Conservation (phyloP, 208 protist species). For the Crithidia acanthocephali region DNA sequence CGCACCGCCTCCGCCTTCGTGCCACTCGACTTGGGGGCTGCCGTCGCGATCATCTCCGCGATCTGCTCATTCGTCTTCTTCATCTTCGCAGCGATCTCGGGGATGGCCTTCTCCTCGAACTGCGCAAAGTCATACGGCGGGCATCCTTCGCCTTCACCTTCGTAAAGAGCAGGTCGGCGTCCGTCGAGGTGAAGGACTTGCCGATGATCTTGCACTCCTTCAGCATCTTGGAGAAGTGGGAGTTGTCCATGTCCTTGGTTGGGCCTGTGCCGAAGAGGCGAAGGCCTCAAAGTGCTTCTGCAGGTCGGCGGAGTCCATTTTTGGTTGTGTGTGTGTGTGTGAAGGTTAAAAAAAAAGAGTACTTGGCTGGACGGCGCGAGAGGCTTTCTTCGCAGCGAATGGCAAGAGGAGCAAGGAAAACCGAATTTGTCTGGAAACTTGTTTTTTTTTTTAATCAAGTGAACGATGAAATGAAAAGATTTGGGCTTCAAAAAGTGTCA, state of each 20-base stretch:
- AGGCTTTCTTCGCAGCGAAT: too few species aligned
- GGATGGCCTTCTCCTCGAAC: conserved; percentile 73
- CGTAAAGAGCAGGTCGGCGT: conserved; percentile 91
- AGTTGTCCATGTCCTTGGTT: conserved; percentile 92
- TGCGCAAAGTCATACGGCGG: conserved; percentile 77
- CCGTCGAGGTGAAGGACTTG: conserved; percentile 88
- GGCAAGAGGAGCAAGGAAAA: too few species aligned
- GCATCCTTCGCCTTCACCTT: conserved; percentile 91
- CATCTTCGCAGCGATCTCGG: conserved; percentile 87
- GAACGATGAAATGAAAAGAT: too few species aligned
- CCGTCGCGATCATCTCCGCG: conserved; percentile 46
- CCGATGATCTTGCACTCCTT: conserved; percentile 92
- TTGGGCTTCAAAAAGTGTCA: too few species aligned
- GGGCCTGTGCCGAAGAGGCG: conserved; percentile 86
- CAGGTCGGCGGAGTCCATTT: conserved; percentile 39
- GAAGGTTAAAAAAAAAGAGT: not conserved
- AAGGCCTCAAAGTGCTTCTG: conserved; percentile 83
- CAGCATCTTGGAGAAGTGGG: conserved; percentile 92
- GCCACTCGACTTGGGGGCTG: conserved; percentile 65
- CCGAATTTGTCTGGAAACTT: too few species aligned
- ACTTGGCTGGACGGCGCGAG: too few species aligned
- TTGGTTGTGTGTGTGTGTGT: not conserved
- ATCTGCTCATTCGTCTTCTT: conserved; percentile 83
- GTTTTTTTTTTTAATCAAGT: too few species aligned
- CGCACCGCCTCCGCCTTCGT: conserved; percentile 88